phyloP scores from a whole-genome alignment of 805 yeast genomes.

The Yarrowia keelungensis region DNA sequence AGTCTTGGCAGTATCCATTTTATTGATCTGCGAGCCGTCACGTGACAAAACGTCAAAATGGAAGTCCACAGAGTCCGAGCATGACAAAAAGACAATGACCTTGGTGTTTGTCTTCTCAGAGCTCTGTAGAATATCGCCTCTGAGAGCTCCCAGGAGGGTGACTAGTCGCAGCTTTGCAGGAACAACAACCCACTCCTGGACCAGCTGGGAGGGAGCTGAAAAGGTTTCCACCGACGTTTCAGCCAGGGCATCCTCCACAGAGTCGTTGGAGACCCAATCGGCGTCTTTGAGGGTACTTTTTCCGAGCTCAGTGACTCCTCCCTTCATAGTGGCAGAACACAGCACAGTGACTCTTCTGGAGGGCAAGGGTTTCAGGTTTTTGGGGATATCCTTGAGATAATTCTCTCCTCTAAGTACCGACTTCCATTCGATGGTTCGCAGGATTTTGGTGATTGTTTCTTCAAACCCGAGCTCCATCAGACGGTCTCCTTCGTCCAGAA shows the following conservation, averaged over 20 bases:
- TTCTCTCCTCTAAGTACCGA: slow-evolving; percentile 53
- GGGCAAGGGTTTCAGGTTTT: slow-evolving; percentile 67
- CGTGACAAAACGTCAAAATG: slow-evolving; percentile 79
- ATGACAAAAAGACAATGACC: slow-evolving; percentile 81
- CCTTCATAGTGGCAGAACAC: slow-evolving; percentile 94
- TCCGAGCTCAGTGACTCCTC: slow-evolving; percentile 79
- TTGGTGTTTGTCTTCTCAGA: slow-evolving; percentile 55
- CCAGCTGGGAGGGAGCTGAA: slow-evolving; percentile 88
- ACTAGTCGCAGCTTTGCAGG: slow-evolving; percentile 94
- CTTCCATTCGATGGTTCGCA: slow-evolving; percentile 61
- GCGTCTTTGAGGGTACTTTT: slow-evolving; percentile 77
- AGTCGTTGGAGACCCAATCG: slow-evolving; percentile 62
- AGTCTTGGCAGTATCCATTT: slow-evolving; percentile 54
- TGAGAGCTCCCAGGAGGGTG: slow-evolving; percentile 69
- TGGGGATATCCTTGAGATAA: slow-evolving; percentile 43
- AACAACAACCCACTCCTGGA: slow-evolving; percentile 79
- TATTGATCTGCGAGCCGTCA: slow-evolving; percentile 52
- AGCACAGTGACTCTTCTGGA: slow-evolving; percentile 72
- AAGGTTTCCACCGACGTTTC: slow-evolving; percentile 39
- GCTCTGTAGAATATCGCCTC: background rate
- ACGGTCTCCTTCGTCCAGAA: slow-evolving; percentile 95
- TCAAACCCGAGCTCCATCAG: slow-evolving; percentile 96
- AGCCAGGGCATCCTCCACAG: slow-evolving; percentile 46
- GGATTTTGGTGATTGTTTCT: slow-evolving; percentile 82
- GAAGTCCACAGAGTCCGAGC: slow-evolving; percentile 96